Base-by-base conservation (phyloP, 2,329 filamentous ascomycete genomes). In the Herpotrichia juniperi region DNA sequence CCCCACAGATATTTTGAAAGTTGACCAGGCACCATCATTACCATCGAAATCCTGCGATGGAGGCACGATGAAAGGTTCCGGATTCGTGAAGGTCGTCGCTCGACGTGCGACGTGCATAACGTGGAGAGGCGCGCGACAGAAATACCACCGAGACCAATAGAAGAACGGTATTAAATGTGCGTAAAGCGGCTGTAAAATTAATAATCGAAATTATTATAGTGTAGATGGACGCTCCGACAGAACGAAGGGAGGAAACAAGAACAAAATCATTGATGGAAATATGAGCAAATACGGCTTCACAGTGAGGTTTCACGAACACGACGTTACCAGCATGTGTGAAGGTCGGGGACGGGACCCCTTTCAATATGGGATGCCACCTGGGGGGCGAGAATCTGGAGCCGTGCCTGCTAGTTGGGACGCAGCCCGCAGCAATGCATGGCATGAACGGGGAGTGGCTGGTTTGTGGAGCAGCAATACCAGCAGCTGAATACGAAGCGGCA, bases 1-100 rank as follows among this genome's bases (percentile, higher is more conserved):
- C 3, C 75, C 75, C 1, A 77, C 70, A 40, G 63, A 68, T 31
- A 77, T 62, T n/a, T 66, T 62, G 57, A 78, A 78, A 2, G 73
- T 74, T 40, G 72, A 75, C 75, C 75, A 78, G 39, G 51, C 59
- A 1, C 75, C 75, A 61, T 77, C 74, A 48, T 74, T 69, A 43
- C 75, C 75, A 31, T 77, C 72, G 54, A 74, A 74, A 24, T 66
- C 50, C 43, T 67, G 54, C 21, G 69, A 68, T 5, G 67, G 60
- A 26, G 66, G 69, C 11, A 73, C 66, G 26, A 63, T 62, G 53
- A 71, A 72, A 9, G 69, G 69, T 48, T 50, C 37, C 17, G 62
- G 56, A 16, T 58, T 46, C 5, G 51, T 35, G 4, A 51, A 34
- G 37, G 53, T 31, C 37, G 53, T 49, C 25, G 51, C 58, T 53